A percentile compares a stretch with the other conserved stretches of the same genome.
phyloP scores from a whole-genome alignment of 352 stramenopile species.

The Pythium rishiriense region DNA sequence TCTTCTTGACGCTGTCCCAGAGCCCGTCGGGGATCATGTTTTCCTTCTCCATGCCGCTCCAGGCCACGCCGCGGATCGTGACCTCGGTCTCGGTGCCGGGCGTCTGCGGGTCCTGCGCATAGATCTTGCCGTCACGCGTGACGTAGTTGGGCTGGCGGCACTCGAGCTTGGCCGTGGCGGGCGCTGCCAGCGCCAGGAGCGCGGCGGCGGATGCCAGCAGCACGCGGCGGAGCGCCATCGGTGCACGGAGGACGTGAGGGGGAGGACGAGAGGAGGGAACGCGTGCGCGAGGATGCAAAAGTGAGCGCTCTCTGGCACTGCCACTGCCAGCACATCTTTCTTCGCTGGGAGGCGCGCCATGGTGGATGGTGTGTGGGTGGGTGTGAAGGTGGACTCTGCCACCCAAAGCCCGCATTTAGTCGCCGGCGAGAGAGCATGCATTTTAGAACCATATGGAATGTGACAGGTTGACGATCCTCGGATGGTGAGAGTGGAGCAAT shows the following conservation, averaged over 20 bases:
- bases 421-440: too few species aligned
- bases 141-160: slow-evolving; percentile 71
- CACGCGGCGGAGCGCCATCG: slow-evolving; percentile 13
- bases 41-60: slow-evolving; percentile 70
- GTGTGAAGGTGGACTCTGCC: neutral
- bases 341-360: too few species aligned
- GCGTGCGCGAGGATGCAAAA: neutral
- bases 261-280: neutral
- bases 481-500: too few species aligned
- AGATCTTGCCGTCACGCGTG: slow-evolving; percentile 53
- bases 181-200: neutral
- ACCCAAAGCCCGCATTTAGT: neutral
- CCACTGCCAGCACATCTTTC: too few species aligned
- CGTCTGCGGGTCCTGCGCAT: slow-evolving; percentile 45
- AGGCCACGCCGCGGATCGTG: slow-evolving; percentile 62
- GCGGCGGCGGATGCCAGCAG: neutral
- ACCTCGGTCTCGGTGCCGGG: slow-evolving; percentile 45
- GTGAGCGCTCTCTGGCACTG: too few species aligned
- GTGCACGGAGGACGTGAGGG: neutral
- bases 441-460: too few species aligned
- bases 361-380: neutral
- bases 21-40: slow-evolving; percentile 68
- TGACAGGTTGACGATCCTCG: too few species aligned
- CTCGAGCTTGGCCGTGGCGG: slow-evolving; percentile 26
- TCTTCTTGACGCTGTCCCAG: slow-evolving; percentile 37